phyloP scores from a whole-genome alignment of 2,329 filamentous ascomycete genomes.

The Claviceps humidiphila region DNA sequence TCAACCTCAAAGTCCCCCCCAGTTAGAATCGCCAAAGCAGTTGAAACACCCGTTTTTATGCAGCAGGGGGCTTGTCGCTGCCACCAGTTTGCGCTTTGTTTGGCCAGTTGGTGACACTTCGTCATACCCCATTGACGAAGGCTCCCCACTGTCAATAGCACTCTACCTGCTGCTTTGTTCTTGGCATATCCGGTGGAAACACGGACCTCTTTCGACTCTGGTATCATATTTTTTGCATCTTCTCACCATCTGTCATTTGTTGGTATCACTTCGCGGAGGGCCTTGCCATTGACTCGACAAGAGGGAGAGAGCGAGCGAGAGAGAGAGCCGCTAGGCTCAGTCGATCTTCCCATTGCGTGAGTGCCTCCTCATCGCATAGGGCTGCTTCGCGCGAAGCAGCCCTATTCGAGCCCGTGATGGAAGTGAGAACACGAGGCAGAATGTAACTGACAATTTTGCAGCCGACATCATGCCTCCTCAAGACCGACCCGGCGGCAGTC shows the following conservation, averaged over 20 bases:
- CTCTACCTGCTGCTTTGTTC: neutral
- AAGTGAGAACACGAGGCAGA: neutral
- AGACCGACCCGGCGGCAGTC: constrained; percentile 50
- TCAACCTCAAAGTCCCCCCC: neutral
- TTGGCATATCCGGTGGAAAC: neutral
- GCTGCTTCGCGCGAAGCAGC: no score
- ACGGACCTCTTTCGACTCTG: neutral
- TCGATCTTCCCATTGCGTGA: neutral
- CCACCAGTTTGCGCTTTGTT: constrained; percentile 1
- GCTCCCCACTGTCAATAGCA: neutral
- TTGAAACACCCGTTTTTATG: neutral
- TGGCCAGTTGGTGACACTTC: constrained; percentile 1
- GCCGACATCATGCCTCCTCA: constrained; percentile 43
- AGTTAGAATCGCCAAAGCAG: neutral
- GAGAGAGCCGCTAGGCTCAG: neutral
- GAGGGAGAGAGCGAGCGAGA: neutral
- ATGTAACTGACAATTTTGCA: constrained; percentile 9
- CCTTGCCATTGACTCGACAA: neutral
- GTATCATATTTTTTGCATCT: neutral
- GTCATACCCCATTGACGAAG: neutral
- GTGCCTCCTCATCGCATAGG: neutral
- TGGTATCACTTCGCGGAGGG: neutral
- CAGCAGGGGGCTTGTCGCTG: neutral
- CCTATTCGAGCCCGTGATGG: no score
- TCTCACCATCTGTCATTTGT: neutral